Conservation (phyloP, 1,139 yeast genomes). For the Sugiyamaella grinbergsii region DNA sequence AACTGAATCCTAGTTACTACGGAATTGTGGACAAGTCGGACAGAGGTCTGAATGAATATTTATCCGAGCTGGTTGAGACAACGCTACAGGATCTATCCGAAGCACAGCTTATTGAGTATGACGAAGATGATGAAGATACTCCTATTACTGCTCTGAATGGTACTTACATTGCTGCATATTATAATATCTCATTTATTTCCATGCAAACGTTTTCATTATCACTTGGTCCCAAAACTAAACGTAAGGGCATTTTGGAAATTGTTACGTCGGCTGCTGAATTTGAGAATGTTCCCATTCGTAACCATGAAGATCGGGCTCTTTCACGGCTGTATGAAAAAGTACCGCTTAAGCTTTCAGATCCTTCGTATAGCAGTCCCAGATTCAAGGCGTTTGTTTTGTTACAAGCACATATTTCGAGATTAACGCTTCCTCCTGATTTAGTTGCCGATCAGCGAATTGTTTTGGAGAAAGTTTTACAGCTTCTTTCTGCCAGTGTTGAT, state of each 20-base stretch:
- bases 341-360: slow-evolving; percentile 56
- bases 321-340: slow-evolving; percentile 55
- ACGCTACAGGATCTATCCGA: slow-evolving; percentile 65
- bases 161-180: slow-evolving; percentile 74
- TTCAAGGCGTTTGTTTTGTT: slow-evolving; percentile 73
- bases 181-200: slow-evolving; percentile 63
- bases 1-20: slow-evolving; percentile 84
- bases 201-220: slow-evolving; percentile 61
- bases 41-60: slow-evolving; percentile 71
- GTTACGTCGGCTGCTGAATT: slow-evolving; percentile 71
- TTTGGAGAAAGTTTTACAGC: slow-evolving; percentile 51
- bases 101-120: slow-evolving; percentile 63
- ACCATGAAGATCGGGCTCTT: slow-evolving; percentile 56
- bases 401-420: slow-evolving; percentile 79
- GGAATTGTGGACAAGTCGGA: slow-evolving; percentile 68
- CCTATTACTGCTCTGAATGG: slow-evolving; percentile 64
- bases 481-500: slow-evolving; percentile 73
- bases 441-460: slow-evolving; percentile 57
- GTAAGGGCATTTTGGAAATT: slow-evolving; percentile 60
- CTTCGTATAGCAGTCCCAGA: slow-evolving; percentile 51
- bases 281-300: slow-evolving; percentile 61
- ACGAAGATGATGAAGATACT: slow-evolving; percentile 45
- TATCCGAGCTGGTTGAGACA: slow-evolving; percentile 83
- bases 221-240: slow-evolving; percentile 56
- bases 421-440: slow-evolving; percentile 61